A percentile compares a stretch with the other conserved stretches of the same genome.
Conservation (phyloP, 768 basidiomycete species). For the Sarcodon sp. region DNA sequence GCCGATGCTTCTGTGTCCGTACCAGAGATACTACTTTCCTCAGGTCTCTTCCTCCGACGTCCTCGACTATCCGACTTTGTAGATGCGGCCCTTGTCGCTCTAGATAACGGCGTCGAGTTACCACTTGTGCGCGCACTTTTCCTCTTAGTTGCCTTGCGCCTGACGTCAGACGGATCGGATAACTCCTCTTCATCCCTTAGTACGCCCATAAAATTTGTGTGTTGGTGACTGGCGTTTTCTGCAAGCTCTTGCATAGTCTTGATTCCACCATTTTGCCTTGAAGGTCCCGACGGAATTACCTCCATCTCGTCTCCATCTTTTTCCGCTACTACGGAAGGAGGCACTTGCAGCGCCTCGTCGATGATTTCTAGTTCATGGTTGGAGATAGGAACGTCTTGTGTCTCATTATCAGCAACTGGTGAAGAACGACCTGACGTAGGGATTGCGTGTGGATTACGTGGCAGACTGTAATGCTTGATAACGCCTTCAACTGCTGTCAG, state of each 20-base stretch:
- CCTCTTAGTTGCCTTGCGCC: neutral
- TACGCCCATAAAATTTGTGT: neutral
- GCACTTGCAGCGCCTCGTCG: constrained; percentile 2
- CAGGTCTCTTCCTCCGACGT: neutral
- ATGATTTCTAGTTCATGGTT: constrained; percentile 1
- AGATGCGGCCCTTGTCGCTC: neutral
- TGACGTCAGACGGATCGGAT: neutral
- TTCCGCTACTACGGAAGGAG: neutral
- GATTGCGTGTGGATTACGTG: constrained; percentile 29
- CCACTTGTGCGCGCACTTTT: constrained; percentile 5
- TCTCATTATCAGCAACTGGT: constrained; percentile 1
- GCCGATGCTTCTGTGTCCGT: neutral
- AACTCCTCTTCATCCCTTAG: neutral
- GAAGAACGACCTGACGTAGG: constrained; percentile 11
- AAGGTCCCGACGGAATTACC: constrained; percentile 9
- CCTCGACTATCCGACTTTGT: neutral
- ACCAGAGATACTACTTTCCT: neutral
- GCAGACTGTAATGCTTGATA: constrained; percentile 60
- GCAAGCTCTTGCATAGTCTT: constrained; percentile 60
- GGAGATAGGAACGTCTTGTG: neutral
- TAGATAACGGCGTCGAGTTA: constrained; percentile 3
- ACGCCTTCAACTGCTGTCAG: constrained; percentile 59
- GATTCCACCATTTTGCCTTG: constrained; percentile 16
- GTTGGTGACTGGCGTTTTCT: constrained; percentile 21
- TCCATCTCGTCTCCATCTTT: constrained; percentile 9